A percentile compares a stretch with the other conserved stretches of the same genome.
These are phyloP conservation scores for Aegilops speltoides DNA, from an alignment of 176 grass and related monocot genomes.

Conservation along the genomic window DNA sequence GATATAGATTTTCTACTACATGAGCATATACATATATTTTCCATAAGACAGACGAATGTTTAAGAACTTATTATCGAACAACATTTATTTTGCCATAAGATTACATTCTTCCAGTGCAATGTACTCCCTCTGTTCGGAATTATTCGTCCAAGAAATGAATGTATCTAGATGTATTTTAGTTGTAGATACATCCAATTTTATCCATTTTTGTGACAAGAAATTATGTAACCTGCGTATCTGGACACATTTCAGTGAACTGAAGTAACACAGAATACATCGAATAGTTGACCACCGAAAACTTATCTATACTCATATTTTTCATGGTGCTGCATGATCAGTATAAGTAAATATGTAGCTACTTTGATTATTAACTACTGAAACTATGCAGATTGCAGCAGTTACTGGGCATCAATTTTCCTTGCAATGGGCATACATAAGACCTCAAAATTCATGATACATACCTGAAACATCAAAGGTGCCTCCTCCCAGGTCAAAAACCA, in stretches of 20 bases:
- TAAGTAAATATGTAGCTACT: background rate
- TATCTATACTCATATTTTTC: background rate
- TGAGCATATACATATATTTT: background rate
- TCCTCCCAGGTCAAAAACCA: slow-evolving; percentile 74
- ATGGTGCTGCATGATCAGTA: background rate
- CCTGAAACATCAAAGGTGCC: slow-evolving; percentile 83
- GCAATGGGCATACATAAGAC: background rate
- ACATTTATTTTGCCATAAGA: background rate
- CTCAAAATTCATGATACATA: slow-evolving; percentile 24
- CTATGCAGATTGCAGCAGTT: background rate
- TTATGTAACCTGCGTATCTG: background rate
- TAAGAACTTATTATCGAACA: background rate
- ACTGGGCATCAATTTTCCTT: background rate
- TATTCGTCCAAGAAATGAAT: too few relatives aligned
- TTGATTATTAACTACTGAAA: background rate
- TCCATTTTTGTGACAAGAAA: background rate
- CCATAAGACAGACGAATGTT: background rate
- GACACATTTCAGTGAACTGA: background rate
- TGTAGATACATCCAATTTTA: too few relatives aligned
- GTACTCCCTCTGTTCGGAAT: too few relatives aligned
- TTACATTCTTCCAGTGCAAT: background rate
- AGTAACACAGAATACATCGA: background rate
- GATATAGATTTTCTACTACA: background rate
- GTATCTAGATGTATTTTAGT: too few relatives aligned
- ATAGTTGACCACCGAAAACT: background rate